phyloP scores from a whole-genome alignment of 202 grass and related monocot species.

The Carex arenaria region DNA sequence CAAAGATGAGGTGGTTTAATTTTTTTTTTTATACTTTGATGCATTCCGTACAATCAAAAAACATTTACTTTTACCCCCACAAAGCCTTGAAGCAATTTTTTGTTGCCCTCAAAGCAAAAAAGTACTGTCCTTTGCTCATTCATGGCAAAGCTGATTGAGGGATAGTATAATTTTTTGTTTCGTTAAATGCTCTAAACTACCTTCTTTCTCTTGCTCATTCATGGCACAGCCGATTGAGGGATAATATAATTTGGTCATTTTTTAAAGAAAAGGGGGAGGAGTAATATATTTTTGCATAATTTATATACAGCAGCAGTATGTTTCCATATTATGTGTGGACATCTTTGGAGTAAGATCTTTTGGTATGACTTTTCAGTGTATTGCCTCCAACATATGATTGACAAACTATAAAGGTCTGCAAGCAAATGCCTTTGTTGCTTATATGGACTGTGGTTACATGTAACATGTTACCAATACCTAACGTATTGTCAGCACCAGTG shows the following conservation, averaged over 20 bases:
- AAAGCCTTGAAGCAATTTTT: neutral
- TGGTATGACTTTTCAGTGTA: neutral
- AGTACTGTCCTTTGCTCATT: neutral
- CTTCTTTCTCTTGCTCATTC: neutral
- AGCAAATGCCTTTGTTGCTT: neutral
- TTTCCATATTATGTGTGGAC: neutral
- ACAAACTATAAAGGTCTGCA: neutral
- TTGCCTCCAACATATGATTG: neutral
- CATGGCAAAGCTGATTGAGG: too few relatives aligned
- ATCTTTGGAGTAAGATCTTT: neutral
- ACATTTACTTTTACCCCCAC: neutral
- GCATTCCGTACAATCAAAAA: neutral
- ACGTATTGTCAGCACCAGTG: neutral
- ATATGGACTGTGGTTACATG: neutral
- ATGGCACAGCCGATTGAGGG: neutral
- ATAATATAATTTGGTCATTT: neutral
- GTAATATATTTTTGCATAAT: neutral
- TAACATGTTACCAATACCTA: neutral
- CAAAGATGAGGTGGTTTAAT: constrained; percentile 48
- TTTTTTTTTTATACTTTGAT: constrained; percentile 8
- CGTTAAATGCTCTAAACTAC: neutral
- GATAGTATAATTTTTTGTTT: neutral
- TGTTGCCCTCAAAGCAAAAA: neutral
- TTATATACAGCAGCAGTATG: neutral
- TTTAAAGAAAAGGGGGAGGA: neutral